Conservation (phyloP, 73 alveolate genomes). For the Tetrahymena malaccensis region DNA sequence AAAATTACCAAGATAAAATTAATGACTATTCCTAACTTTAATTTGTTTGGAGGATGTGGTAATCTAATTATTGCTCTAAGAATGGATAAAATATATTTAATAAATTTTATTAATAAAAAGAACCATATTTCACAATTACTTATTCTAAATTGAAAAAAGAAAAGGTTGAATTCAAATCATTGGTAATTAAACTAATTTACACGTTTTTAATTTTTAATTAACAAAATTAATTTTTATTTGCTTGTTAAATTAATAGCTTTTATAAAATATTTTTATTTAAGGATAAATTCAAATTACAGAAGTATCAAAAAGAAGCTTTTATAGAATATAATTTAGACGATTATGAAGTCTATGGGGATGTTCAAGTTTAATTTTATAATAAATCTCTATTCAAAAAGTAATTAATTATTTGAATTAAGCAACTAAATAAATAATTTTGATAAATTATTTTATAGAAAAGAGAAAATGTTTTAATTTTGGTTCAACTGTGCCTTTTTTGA, state of each 20-base stretch:
- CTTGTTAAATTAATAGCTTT: background rate
- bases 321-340: background rate
- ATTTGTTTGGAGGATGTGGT: conserved; percentile 3
- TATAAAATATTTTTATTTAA: background rate
- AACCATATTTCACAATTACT: background rate
- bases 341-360: conserved; percentile 63
- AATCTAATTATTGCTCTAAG: no score
- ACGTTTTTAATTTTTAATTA: no score
- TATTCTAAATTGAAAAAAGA: background rate
- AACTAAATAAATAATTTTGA: background rate
- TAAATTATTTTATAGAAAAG: conserved; percentile 12
- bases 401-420: background rate
- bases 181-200: background rate
- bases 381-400: conserved; percentile 14
- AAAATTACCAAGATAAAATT: conserved; percentile 46
- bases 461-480: conserved; percentile 78
- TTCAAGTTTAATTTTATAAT: conserved; percentile 57
- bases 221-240: no score
- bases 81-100: no score
- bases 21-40: conserved; percentile 61
- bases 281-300: background rate
- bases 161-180: conserved; percentile 5
- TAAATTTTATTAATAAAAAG: background rate
- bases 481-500: conserved; percentile 71
- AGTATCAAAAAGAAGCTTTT: background rate